Percentiles rank a stretch among this genome's conserved stretches.
Evolutionary conservation across 2,329 filamentous ascomycete species (phyloP).

Genomic region (Cytospora piceae): DNA sequence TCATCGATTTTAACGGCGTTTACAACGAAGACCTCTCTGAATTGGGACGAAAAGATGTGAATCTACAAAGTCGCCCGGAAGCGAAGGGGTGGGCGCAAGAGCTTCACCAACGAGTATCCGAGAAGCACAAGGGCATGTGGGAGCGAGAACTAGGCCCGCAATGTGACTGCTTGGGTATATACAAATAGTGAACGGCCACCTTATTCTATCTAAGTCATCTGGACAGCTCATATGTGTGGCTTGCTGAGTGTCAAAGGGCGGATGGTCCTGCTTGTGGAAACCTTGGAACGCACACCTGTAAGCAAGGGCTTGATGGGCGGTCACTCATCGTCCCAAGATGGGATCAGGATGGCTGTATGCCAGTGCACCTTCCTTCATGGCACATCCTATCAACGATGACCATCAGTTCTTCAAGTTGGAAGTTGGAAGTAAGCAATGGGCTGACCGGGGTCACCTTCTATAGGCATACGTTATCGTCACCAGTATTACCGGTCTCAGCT

Average conservation of each 20-base stretch:
- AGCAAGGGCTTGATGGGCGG: too few relatives aligned
- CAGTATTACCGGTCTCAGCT: neutral
- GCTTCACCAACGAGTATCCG: too few relatives aligned
- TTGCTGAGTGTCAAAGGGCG: neutral
- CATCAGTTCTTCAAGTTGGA: neutral
- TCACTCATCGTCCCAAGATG: too few relatives aligned
- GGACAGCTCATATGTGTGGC: neutral
- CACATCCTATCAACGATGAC: neutral
- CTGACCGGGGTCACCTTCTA: neutral
- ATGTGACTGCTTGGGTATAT: neutral
- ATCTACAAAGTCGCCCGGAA: neutral
- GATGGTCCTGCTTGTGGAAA: neutral
- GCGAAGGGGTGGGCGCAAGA: too few relatives aligned
- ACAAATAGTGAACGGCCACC: neutral
- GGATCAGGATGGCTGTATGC: too few relatives aligned
- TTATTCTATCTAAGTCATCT: neutral
- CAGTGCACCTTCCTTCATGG: neutral
- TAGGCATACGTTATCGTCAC: neutral
- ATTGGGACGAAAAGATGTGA: neutral
- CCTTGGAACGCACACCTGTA: too few relatives aligned
- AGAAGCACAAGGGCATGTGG: neutral
- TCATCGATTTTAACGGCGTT: neutral
- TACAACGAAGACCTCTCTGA: neutral
- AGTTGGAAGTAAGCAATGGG: neutral
- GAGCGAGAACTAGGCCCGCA: neutral